A percentile compares a stretch with the other conserved stretches of the same genome.
Conservation (phyloP, 495 filamentous ascomycete species). For the Aspergillus nidulans region DNA sequence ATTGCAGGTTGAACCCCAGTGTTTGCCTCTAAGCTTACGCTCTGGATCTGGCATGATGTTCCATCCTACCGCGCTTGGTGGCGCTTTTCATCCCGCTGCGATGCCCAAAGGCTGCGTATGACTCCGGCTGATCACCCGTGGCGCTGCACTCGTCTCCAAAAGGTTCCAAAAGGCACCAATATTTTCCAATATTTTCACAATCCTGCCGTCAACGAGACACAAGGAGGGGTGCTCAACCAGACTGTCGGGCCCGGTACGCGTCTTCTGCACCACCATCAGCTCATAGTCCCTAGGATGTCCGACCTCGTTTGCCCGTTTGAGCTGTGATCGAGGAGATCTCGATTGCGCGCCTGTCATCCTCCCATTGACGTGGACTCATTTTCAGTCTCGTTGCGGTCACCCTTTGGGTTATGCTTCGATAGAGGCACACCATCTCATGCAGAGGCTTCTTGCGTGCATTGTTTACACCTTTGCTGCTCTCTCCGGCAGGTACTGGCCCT, state of each 20-base stretch:
- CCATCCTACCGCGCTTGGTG: neutral
- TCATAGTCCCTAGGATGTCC: conserved; percentile 10
- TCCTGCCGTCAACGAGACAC: neutral
- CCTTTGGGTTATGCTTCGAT: conserved; percentile 20
- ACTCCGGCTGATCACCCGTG: neutral
- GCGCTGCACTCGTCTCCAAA: neutral
- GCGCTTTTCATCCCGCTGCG: neutral
- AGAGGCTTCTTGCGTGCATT: conserved; percentile 4
- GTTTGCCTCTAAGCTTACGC: neutral
- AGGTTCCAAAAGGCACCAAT: no score
- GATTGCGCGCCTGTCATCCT: conserved; percentile 14
- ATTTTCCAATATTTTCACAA: no score
- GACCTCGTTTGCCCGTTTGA: conserved; percentile 1
- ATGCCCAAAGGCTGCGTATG: neutral
- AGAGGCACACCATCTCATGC: conserved; percentile 26
- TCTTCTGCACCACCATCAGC: conserved; percentile 15
- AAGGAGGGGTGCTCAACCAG: conserved; percentile 30
- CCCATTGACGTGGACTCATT: conserved; percentile 4
- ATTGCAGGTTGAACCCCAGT: neutral
- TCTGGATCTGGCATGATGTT: neutral
- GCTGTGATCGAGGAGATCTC: conserved; percentile 9
- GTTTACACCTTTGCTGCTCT: conserved; percentile 4
- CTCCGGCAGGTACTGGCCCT: conserved; percentile 1
- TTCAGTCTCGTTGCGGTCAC: neutral
- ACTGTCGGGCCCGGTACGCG: conserved; percentile 27